Evolutionary conservation across 2,329 filamentous ascomycete genomes (phyloP), one percentile per base, ranked within the genome.

Genomic region (Claviceps digitariae): DNA sequence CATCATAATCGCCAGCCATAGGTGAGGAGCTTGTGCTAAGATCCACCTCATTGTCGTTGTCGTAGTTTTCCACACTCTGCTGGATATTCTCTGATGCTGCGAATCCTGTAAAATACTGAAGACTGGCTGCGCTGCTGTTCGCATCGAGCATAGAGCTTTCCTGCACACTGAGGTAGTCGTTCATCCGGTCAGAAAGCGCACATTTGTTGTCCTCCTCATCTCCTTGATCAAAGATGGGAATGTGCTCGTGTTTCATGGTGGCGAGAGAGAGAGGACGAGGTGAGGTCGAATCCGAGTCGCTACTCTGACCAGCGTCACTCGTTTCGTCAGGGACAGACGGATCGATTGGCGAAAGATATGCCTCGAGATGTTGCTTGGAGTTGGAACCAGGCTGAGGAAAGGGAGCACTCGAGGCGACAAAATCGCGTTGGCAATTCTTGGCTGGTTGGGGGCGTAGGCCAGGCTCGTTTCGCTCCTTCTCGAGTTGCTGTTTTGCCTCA

Each of bases 321-420:
- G 59, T 58, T 21, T 54, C 52, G 21, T 60, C 60, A 25, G 51
- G 46, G 23, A 52, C n/a, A 31, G 60, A 62, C 43, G 56, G 53
- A 15, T 54, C 54, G 13, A 57, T 57, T 15, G 57, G 56, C 17
- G 57, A 60, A 15, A 50, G 53, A 6, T 57, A 53, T 8, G 49
- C 47, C 13, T 58, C 57, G n/a, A 54, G 48, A 23, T 48, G 48
- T 36, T 54, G 34, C 43, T 55, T 58, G 50, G 55, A 31, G 52
- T 23, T 57, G 23, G 54, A 50, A 25, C 60, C 58, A 46, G 63
- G 61, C 31, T 66, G 63, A 17, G 68, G 67, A 50, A 71, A 71
- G 2, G 69, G 67, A 15, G 71, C 71, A 52, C 66, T 70, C 17
- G 70, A 73, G 44, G 67, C 69, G 27, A 70, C 68, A 9, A 71